phyloP scores from a whole-genome alignment of 2,329 filamentous ascomycete genomes.

The Sphaceloma murrayae region DNA sequence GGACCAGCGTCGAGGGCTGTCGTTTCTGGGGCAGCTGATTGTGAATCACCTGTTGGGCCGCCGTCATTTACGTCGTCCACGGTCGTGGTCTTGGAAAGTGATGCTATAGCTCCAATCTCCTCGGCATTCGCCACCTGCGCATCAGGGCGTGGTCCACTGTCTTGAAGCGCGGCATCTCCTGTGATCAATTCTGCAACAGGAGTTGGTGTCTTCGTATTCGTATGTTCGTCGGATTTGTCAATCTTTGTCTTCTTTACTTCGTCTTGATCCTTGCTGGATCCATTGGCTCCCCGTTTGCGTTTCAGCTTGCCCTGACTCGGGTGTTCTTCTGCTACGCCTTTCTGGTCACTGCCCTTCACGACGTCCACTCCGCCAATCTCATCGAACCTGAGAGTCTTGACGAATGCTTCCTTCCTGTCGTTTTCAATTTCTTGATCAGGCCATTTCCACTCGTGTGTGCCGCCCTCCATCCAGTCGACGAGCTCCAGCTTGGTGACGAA shows the following conservation, averaged over 20 bases:
- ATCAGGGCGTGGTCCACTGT: too few relatives aligned
- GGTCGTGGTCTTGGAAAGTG: too few relatives aligned
- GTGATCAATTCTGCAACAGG: too few relatives aligned
- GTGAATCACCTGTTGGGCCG: too few relatives aligned
- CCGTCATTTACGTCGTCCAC: too few relatives aligned
- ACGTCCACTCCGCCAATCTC: slow-evolving; percentile 27
- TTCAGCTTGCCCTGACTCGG: slow-evolving; percentile 24
- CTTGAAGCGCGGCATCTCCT: too few relatives aligned
- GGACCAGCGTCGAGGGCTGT: slow-evolving; percentile 11
- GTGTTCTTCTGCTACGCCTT: slow-evolving; percentile 16
- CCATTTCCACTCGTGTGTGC: slow-evolving; percentile 68
- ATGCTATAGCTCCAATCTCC: too few relatives aligned
- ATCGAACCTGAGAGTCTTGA: slow-evolving; percentile 48
- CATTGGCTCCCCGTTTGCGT: slow-evolving; percentile 23
- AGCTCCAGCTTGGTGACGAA: slow-evolving; percentile 69
- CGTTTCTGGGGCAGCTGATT: neutral
- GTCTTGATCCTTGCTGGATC: slow-evolving; percentile 24
- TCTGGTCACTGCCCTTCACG: slow-evolving; percentile 21
- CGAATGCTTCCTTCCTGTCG: slow-evolving; percentile 65
- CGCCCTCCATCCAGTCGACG: slow-evolving; percentile 73
- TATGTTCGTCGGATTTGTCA: slow-evolving; percentile 15
- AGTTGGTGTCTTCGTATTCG: slow-evolving; percentile 15
- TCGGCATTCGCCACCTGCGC: too few relatives aligned
- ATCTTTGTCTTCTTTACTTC: slow-evolving; percentile 18
- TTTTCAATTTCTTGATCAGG: slow-evolving; percentile 67